These are phyloP conservation scores for Abeoforma whisleri DNA, from an alignment of 78 protist genomes.

Conservation along the genomic window DNA sequence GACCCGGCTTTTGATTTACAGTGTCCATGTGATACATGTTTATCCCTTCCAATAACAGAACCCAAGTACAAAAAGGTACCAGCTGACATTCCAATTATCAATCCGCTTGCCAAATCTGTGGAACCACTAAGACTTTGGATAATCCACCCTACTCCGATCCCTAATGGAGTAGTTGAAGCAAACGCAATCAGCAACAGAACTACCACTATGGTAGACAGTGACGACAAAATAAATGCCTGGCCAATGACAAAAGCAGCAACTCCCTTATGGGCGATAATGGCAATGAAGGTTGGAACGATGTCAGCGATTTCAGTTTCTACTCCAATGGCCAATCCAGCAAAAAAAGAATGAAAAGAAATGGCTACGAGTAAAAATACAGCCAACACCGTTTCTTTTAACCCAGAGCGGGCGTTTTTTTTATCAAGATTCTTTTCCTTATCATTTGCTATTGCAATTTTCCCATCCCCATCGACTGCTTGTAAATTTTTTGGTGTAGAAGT, in stretches of 20 bases:
- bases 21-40: too few species aligned
- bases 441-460: too few species aligned
- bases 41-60: too few species aligned
- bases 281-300: conserved; percentile 6
- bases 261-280: conserved; percentile 31
- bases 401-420: too few species aligned
- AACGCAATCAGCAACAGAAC: not conserved
- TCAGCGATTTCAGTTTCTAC: not conserved
- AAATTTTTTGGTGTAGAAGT: too few species aligned
- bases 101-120: not conserved
- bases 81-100: not conserved
- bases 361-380: conserved; percentile 16
- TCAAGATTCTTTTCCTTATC: too few species aligned
- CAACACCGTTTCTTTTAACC: too few species aligned
- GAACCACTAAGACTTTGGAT: not conserved
- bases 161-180: conserved; percentile 16
- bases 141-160: conserved; percentile 5
- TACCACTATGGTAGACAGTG: not conserved
- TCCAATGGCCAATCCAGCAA: conserved; percentile 25
- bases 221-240: not conserved
- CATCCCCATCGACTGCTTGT: too few species aligned
- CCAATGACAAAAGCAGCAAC: conserved; percentile 30
- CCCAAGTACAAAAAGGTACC: conserved; percentile 27
- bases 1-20: too few species aligned
- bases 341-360: conserved; percentile 15